Percentiles rank a stretch among this genome's conserved stretches.
Evolutionary conservation across 2,329 filamentous ascomycete genomes (phyloP).

Genomic region (Emmonsiellopsis sp.): DNA sequence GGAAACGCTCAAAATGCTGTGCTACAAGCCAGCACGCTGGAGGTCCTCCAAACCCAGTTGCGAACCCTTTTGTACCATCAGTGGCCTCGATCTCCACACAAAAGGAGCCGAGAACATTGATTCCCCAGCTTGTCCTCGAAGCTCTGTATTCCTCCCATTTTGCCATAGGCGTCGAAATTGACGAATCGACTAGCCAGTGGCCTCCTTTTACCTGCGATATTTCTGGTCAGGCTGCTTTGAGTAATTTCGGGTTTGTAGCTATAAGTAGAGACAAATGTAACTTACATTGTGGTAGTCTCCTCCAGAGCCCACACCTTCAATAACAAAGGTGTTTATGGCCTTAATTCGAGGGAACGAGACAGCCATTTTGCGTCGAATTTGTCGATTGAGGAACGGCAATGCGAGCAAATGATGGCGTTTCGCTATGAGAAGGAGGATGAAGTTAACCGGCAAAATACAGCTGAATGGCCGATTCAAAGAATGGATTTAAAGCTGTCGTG

Average conservation of each 20-base stretch:
- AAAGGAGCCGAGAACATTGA: slow-evolving; percentile 90
- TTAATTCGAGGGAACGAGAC: slow-evolving; percentile 35
- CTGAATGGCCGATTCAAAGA: neutral
- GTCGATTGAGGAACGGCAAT: neutral
- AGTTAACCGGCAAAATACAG: neutral
- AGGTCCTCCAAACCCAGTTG: slow-evolving; percentile 87
- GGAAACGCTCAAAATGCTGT: slow-evolving; percentile 87
- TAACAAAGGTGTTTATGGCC: slow-evolving; percentile 37
- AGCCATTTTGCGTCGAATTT: slow-evolving; percentile 1
- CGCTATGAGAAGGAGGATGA: neutral
- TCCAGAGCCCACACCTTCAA: slow-evolving; percentile 39
- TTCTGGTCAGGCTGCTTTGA: neutral
- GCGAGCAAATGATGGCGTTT: too few relatives aligned
- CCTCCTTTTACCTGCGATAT: slow-evolving; percentile 35
- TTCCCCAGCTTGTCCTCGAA: slow-evolving; percentile 86
- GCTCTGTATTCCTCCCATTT: slow-evolving; percentile 80
- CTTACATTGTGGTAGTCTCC: slow-evolving; percentile 80
- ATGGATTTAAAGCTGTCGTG: neutral
- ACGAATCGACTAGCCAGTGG: slow-evolving; percentile 77
- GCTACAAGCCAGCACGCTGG: slow-evolving; percentile 91
- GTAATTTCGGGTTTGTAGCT: neutral
- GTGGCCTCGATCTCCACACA: slow-evolving; percentile 80
- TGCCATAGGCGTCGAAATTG: slow-evolving; percentile 88
- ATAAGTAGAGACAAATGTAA: slow-evolving; percentile 34
- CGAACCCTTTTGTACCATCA: slow-evolving; percentile 88